Percentiles rank a stretch among this genome's conserved stretches.
Evolutionary conservation across 208 protist species (phyloP).

Genomic region (Blechomonas ayalai): DNA sequence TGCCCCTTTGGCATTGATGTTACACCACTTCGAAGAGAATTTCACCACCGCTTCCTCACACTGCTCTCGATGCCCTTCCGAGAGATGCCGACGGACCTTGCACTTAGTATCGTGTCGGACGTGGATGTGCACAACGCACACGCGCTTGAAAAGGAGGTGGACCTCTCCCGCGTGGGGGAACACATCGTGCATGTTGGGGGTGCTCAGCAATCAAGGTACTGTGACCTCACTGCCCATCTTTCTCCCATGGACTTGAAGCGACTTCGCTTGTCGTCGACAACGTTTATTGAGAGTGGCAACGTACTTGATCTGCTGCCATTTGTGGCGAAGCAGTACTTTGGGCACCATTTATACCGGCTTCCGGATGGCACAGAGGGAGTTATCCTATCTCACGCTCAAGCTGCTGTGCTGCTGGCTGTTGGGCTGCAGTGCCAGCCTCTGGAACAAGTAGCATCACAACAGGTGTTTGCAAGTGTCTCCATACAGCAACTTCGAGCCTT

Average conservation of each 20-base stretch:
- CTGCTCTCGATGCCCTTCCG: conserved; percentile 92
- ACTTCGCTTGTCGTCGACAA: conserved; percentile 88
- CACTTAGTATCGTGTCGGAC: conserved; percentile 77
- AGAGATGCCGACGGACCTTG: conserved; percentile 74
- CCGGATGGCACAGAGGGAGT: conserved; percentile 77
- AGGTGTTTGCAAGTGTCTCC: conserved; percentile 50
- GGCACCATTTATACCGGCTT: conserved; percentile 27
- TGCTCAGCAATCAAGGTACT: conserved; percentile 37
- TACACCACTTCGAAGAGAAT: conserved; percentile 73
- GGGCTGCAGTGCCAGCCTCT: conserved; percentile 89
- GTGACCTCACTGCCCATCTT: conserved; percentile 55
- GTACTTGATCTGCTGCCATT: conserved; percentile 94
- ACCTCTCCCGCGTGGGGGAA: conserved; percentile 15
- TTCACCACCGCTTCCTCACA: conserved; percentile 86
- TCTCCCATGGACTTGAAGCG: conserved; percentile 91
- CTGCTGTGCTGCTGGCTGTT: conserved; percentile 91
- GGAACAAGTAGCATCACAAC: conserved; percentile 50
- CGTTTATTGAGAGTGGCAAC: conserved; percentile 94
- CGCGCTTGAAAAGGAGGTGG: conserved; percentile 28
- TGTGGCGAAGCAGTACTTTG: conserved; percentile 92
- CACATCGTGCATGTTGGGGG: conserved; percentile 46
- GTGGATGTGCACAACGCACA: conserved; percentile 36
- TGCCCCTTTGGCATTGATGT: conserved; percentile 65
- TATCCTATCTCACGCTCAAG: conserved; percentile 83
- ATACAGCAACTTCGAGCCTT: conserved; percentile 81